Conservation (phyloP, 768 basidiomycete genomes). For the Coprinopsis cinerea region DNA sequence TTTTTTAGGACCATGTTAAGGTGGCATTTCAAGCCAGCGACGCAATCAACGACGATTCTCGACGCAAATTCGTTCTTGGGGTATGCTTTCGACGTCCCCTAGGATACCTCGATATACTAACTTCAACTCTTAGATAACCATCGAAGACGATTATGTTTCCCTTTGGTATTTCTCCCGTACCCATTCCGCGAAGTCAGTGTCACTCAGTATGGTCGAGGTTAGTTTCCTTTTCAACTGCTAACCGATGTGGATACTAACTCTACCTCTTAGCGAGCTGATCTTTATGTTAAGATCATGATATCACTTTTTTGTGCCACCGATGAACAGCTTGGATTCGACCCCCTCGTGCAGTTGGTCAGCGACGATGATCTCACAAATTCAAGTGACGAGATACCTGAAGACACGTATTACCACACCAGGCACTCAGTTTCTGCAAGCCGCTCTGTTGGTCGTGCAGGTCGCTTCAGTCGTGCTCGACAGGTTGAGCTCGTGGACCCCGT, state of each 20-base stretch:
- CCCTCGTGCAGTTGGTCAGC: background rate
- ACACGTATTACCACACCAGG: no score
- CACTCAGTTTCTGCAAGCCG: no score
- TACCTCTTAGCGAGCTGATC: background rate
- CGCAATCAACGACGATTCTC: constrained; percentile 21
- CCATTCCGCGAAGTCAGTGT: constrained; percentile 9
- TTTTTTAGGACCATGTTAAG: constrained; percentile 7
- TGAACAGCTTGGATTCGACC: background rate
- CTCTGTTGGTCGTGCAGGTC: no score
- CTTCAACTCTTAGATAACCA: constrained; percentile 9
- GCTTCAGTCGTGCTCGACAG: no score
- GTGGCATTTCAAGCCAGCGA: constrained; percentile 8
- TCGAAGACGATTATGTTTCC: constrained; percentile 6
- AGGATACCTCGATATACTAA: background rate
- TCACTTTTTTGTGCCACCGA: constrained; percentile 4
- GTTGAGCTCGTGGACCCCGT: no score
- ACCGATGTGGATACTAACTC: background rate
- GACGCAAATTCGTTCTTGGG: constrained; percentile 19
- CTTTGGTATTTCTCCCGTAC: constrained; percentile 12
- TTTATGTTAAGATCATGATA: constrained; percentile 1
- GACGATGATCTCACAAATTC: no score
- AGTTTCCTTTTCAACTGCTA: no score
- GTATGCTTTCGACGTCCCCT: constrained; percentile 5
- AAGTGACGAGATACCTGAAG: no score
- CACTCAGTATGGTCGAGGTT: constrained; percentile 7